Base-by-base conservation (phyloP, 331 rosid genomes). In the Malus hybrid region DNA sequence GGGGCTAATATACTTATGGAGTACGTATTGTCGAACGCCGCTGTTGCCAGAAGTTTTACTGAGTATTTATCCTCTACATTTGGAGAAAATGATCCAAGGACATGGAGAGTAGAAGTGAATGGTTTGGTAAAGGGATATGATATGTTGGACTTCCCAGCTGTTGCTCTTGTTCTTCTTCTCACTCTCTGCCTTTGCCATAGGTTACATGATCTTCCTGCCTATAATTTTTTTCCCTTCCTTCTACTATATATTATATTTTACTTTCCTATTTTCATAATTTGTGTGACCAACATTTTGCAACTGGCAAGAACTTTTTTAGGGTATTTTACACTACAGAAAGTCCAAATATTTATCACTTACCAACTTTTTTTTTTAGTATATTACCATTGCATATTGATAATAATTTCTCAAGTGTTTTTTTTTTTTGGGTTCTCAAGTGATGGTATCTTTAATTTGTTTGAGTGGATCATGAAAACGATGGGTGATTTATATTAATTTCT, bases 1-100 rank as follows among this genome's bases (percentile, higher is more conserved):
- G 98, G 98, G 79, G 96, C 98, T 71, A 94, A 90, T 76, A 88
- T 94, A 76, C 77, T 94, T 14, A 81, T 94, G 98, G 98, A 88
- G 84, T 94, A 94, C 86, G 98, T 94, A 31, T 75, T 94, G 75
- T 94, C 98, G 70, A 94, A 94, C 78, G 98, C 98, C n/a, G 97
- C 90, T 2, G 95, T 89, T 6, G 97, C 97, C 15, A 88, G 98
- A 71, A 90, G 82, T 77, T 94, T 94, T 39, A 94, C 98, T 1
- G 95, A 90, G 68, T 91, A 94, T 79, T 48, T 90, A 36, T 78
- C 87, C 64, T 67, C 82, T 76, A 81, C 94, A 42, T 88, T 88
- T 80, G 98, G 97, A 77, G 78, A 73, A 82, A 80, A 77, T 65
- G 79, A 87, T 75, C 74, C 94, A 75, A 84, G 72, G 71, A 72